Evolutionary conservation across 2,329 filamentous ascomycete genomes (phyloP).

Genomic region (Botrytis tulipae): DNA sequence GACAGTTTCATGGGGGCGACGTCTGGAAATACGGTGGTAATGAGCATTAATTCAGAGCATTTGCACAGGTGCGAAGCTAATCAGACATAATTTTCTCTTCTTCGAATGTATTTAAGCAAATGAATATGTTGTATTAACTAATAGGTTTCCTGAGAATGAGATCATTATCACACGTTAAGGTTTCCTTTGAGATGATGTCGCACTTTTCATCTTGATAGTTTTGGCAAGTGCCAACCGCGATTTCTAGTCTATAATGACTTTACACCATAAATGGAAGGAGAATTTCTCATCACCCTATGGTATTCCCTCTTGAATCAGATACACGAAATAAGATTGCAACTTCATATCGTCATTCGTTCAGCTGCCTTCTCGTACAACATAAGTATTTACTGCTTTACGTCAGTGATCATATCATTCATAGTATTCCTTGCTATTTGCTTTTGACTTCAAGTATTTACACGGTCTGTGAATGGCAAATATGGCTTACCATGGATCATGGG

Average conservation of each 20-base stretch:
- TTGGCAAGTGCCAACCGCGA: conserved; percentile 16
- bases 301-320: not conserved
- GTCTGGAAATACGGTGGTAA: not conserved
- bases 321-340: not conserved
- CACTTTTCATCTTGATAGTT: not conserved
- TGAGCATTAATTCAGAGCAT: not conserved
- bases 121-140: too few relatives aligned
- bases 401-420: conserved; percentile 1
- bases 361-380: not conserved
- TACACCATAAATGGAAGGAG: not conserved
- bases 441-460: conserved; percentile 8
- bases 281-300: not conserved
- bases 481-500: conserved; percentile 17
- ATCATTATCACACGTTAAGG: not conserved
- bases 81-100: not conserved
- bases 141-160: not conserved
- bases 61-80: not conserved
- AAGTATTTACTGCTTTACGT: conserved; percentile 3
- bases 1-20: not conserved
- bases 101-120: not conserved
- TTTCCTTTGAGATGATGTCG: too few relatives aligned
- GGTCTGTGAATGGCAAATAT: not conserved
- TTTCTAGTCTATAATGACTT: not conserved
- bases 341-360: conserved; percentile 11
- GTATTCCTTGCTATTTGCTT: conserved; percentile 13